These are phyloP conservation scores for Luvunga scandens DNA, from an alignment of 345 rosid species.

Conservation along the genomic window DNA sequence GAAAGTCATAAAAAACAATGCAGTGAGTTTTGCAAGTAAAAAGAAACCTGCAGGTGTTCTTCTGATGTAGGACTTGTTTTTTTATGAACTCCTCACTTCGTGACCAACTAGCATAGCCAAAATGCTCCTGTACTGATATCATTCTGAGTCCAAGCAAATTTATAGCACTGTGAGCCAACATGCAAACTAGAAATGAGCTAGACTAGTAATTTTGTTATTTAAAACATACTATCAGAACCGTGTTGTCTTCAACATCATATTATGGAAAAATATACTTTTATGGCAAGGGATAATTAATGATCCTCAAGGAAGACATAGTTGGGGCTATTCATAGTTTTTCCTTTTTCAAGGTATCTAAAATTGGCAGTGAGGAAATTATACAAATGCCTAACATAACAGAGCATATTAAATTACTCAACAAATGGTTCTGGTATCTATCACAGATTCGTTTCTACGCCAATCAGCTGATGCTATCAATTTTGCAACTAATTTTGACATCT, in stretches of 20 bases:
- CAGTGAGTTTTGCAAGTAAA: neutral
- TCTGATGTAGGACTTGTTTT: neutral
- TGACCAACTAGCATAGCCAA: neutral
- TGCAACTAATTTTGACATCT: neutral
- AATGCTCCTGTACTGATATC: neutral
- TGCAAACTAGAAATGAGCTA: slow-evolving; percentile 1
- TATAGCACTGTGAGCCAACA: slow-evolving; percentile 12
- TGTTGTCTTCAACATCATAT: slow-evolving; percentile 4
- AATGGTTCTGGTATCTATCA: neutral
- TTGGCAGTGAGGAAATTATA: slow-evolving; percentile 4
- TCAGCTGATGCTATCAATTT: neutral
- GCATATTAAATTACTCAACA: neutral
- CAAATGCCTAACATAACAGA: slow-evolving; percentile 6
- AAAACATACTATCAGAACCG: slow-evolving; percentile 9
- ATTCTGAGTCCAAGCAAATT: slow-evolving; percentile 3
- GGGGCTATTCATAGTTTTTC: slow-evolving; percentile 13
- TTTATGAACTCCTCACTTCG: neutral
- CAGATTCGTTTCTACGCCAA: neutral
- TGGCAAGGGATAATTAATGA: slow-evolving; percentile 20
- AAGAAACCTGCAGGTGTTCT: slow-evolving; percentile 12
- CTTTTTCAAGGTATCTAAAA: slow-evolving; percentile 4
- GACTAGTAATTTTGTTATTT: neutral
- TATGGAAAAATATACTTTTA: neutral
- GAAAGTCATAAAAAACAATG: neutral
- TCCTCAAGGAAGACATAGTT: slow-evolving; percentile 9